Base-by-base conservation (phyloP, 805 yeast genomes). In the Candida argentea region DNA sequence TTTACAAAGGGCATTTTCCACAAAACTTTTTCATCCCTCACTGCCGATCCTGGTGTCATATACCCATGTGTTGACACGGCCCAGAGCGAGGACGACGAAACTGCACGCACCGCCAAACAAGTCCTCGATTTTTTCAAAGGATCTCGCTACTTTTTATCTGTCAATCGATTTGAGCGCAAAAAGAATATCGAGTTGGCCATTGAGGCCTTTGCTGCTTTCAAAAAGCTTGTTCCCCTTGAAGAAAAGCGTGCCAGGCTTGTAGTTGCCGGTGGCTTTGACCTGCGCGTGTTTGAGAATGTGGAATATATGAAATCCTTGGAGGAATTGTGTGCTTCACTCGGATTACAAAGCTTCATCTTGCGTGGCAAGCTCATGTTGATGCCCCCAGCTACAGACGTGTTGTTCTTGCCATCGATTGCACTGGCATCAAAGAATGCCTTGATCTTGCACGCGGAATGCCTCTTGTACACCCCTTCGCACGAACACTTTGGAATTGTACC, bases 401-500 rank as follows among this genome's bases (percentile, higher is more conserved):
- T 83, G 10, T 91, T 91, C 50, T 49, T 87, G 33, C 94, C 95
- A 0, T 84, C 95, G 0, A 71, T 89, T 6, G 67, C 81, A 22
- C 65, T 85, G 2, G 48, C 65, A 2, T 48, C 81, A 34, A 84
- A 85, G 34, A 52, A 75, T 65, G 46, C 57, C 67, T 62, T 91
- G 16, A 56, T 91, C 19, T 49, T 65, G 21, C 52, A 60, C 6
- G 65, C 87, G 2, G 65, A 67, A 26, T 40, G 81, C 31, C 61
- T 91, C 14, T 55, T 87, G 25, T 91, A 91, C 48, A 91, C 99
- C 0, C 98, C 99, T 3, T 65, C 81, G 0, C 70, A 69, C 42
- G 98, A 91, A 52, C 99, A 91, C 56, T 91, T 91, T 48, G 99
- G 99, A 9, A 91, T 91, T 38, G 99, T 91, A 6, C 99, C 99